Evolutionary conservation across 108 stramenopile genomes (phyloP), one percentile per base, ranked within the genome.

Genomic region (Chaetoceros muelleri): DNA sequence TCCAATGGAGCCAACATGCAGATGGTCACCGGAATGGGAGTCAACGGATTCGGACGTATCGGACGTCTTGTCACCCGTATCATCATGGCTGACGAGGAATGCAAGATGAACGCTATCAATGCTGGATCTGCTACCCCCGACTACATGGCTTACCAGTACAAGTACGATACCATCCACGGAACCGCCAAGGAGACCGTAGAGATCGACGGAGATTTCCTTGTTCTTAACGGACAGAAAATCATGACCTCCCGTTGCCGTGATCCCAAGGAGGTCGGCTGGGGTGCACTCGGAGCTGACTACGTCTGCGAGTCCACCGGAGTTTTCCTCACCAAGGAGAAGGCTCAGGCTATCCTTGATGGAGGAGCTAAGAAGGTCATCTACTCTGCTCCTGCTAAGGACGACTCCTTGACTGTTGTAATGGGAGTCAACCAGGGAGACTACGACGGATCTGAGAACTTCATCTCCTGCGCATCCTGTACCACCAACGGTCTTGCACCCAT

Each of bases 61-160:
- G 99, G 99, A 69, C 97, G 97, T 82, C 95, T 98, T 53, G 96
- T 98, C 50, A 96, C 96, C 67, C 96, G 95, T 67, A 91, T 93
- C 76, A 94, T 96, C 76, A 84, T 94, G 79, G 93, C 95, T 56
- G 90, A 95, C 62, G 81, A 86, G 17, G 87, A 80, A 56, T 70
- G 75, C 72, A 73, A 92, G 48, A 76, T 96, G 30, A 86, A 80
- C 65, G 87, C 74, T 53, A 95, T 98, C 84, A 98, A 98, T 85
- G 94, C 95, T 52, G 97, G 97, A 72, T 89, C 87, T 55, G 96
- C 95, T 74, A 91, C 92, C 64, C 77, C 94, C 55, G 94, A 96
- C 53, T 97, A 98, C 97, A 96, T 96, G 96, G 96, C 95, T 62
- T 99, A 99, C 95, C 96, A 97, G 74, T 94, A 96, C 94, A 96